Evolutionary conservation across 768 basidiomycete species (phyloP), one percentile per base, ranked within the genome.

Genomic region (Tylopilus felleus): DNA sequence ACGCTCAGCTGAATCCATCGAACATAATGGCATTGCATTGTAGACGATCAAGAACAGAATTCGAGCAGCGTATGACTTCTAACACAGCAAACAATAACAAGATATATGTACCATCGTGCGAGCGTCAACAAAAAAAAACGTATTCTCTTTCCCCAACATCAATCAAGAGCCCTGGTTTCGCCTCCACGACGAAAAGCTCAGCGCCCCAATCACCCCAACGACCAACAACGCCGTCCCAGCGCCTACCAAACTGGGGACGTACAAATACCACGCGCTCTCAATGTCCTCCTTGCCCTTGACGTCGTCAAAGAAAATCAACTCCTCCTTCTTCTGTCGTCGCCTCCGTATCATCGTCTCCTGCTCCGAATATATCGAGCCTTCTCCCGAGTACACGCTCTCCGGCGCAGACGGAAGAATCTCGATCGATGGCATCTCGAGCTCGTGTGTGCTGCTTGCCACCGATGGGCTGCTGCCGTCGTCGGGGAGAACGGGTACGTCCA

Each of bases 181-280:
- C 68, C 85, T 78, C 60, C 84, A 86, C 75, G 70, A 63, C 25
- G 88, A 88, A 66, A 92, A 81, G 57, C 88, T 88, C 59, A 92
- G 69, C 7, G 86, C 86, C 3, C 89, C 88, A 21, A 91, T 84
- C 33, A 88, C 84, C 0, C 87, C 86, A 21, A 89, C 84, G 21
- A 90, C 86, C 40, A 90, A 75, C 51, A 92, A 65, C 41, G 90
- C 90, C 21, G 89, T 90, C n/a, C 89, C 90, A 23, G 89, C 90
- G 9, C 90, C 90, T 8, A 92, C 83, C 57, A 92, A 68, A 23
- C 87, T 84, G 4, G 90, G 90, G 38, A 92, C 73, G 55, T 89
- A 88, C 46, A 91, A 61, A 61, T 89, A 91, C 90, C 90, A 92
- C 22, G 87, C 78, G 68, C 75, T 80, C 51, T 90, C 87, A 36